These are phyloP conservation scores for Spathaspora gorwiae DNA, from an alignment of 805 yeast species.

Conservation along the genomic window DNA sequence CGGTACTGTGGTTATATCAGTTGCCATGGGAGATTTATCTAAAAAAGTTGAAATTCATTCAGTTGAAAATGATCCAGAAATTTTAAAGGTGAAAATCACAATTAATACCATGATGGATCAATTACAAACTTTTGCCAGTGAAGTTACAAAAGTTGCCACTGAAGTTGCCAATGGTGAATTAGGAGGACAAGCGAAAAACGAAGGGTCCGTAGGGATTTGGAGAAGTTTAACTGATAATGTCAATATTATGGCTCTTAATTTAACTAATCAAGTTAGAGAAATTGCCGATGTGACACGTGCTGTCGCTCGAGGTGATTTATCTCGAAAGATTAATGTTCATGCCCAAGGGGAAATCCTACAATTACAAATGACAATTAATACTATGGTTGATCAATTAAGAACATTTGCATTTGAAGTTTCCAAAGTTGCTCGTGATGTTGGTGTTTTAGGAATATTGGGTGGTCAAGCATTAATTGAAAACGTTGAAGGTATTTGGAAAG, in stretches of 20 bases:
- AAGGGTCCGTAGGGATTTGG: slow-evolving; percentile 88
- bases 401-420: slow-evolving; percentile 84
- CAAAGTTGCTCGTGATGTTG: slow-evolving; percentile 83
- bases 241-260: slow-evolving; percentile 81
- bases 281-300: slow-evolving; percentile 88
- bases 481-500: slow-evolving; percentile 86
- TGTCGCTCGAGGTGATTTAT: slow-evolving; percentile 81
- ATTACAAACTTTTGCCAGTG: slow-evolving; percentile 72
- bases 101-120: slow-evolving; percentile 89
- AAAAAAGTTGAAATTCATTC: slow-evolving; percentile 73
- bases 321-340: slow-evolving; percentile 79
- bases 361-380: slow-evolving; percentile 79
- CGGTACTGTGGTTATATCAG: slow-evolving; percentile 82
- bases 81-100: slow-evolving; percentile 71
- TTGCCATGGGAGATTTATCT: slow-evolving; percentile 82
- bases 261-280: slow-evolving; percentile 68
- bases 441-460: slow-evolving; percentile 83
- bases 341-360: slow-evolving; percentile 89
- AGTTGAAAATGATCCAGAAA: slow-evolving; percentile 73
- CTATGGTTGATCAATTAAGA: slow-evolving; percentile 83
- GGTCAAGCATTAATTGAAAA: slow-evolving; percentile 80
- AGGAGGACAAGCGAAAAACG: slow-evolving; percentile 84
- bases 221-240: slow-evolving; percentile 78
- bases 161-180: slow-evolving; percentile 88
- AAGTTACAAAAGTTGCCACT: slow-evolving; percentile 80